A percentile compares a stretch with the other conserved stretches of the same genome.
Conservation (phyloP, 2,329 filamentous ascomycete species). For the Monilinia fructicola region DNA sequence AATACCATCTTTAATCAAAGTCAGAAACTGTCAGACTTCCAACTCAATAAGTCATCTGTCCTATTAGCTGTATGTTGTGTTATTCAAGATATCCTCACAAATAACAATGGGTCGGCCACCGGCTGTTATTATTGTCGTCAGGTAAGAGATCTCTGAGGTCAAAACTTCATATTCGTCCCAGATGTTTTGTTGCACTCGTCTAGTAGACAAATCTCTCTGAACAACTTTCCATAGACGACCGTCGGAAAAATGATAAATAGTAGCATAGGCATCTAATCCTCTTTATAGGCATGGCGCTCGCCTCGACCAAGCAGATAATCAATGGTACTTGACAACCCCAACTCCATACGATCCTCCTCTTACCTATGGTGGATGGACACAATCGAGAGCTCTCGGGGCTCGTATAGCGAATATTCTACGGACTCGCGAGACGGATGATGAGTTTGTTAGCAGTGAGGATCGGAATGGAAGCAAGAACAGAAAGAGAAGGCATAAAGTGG, state of each 20-base stretch:
- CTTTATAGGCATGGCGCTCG: conserved; percentile 77
- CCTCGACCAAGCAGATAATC: conserved; percentile 89
- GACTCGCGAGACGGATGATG: conserved; percentile 48
- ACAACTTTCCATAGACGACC: not conserved
- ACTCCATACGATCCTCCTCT: conserved; percentile 94
- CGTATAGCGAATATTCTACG: conserved; percentile 75
- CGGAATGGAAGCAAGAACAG: conserved; percentile 40
- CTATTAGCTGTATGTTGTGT: conserved; percentile 3
- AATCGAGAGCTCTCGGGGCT: conserved; percentile 76
- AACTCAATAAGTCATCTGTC: not conserved
- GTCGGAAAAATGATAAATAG: not conserved
- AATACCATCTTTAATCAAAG: not conserved
- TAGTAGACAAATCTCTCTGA: not conserved
- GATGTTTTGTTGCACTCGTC: not conserved
- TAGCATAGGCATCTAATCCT: conserved; percentile 24
- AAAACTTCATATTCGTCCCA: not conserved
- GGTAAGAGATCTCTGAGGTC: conserved; percentile 41
- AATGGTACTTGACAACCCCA: conserved; percentile 90
- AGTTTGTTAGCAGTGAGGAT: conserved; percentile 28
- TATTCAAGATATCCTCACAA: conserved; percentile 3
- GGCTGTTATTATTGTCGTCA: conserved; percentile 52
- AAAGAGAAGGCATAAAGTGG: conserved; percentile 68
- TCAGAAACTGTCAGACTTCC: not conserved
- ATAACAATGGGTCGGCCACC: conserved; percentile 48
- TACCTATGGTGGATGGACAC: conserved; percentile 91